Evolutionary conservation across 2,329 filamentous ascomycete genomes (phyloP), one percentile per base, ranked within the genome.

Genomic region (Apiospora rasikravindrae): DNA sequence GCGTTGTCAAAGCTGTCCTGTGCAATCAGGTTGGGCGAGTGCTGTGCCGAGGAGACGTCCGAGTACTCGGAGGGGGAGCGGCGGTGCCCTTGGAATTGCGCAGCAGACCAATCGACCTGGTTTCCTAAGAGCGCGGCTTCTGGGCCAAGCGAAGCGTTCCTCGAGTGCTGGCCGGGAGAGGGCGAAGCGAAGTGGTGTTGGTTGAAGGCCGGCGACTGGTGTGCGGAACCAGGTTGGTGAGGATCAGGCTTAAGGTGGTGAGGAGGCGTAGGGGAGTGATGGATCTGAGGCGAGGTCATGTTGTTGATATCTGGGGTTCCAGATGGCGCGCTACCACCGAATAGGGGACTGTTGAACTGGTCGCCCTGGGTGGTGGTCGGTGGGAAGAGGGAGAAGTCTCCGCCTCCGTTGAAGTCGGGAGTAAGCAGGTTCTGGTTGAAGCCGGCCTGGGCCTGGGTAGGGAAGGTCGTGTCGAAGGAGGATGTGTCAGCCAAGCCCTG

Each of bases 1-100:
- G 72, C 24, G 47, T 70, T 33, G 26, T 98, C 95, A 78, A 97
- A 97, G 74, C 86, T 90, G 77, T 98, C 95, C 73, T 93, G 88
- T 76, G 92, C 92, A 40, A 88, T 89, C 72, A 98, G 84, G 78
- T 94, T 94, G 4, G 96, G 96, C 24, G 96, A 98, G 33, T 92
- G 93, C 29, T 93, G 91, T 22, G 92, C 93, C 24, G 94, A 97
- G 6, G 92, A 98, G 7, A 98, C 92, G 76, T 98, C 96, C 2
- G 95, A 98, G 78, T 92, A 94, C 77, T 98, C 96, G n/a, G 95
- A 98, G 0, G 94, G 93, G 49, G 90, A 91, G 78, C 95, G 90
- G 77, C 95, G 89, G 80, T 98, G 96, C n/a, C 89, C 87, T 76
- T 94, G 92, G 79, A 97, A 98, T 73, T 89, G 87, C 19, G 85